Evolutionary conservation across 225 moss, liverwort and hornwort genomes (phyloP).

Genomic region (Bryum argenteum): DNA sequence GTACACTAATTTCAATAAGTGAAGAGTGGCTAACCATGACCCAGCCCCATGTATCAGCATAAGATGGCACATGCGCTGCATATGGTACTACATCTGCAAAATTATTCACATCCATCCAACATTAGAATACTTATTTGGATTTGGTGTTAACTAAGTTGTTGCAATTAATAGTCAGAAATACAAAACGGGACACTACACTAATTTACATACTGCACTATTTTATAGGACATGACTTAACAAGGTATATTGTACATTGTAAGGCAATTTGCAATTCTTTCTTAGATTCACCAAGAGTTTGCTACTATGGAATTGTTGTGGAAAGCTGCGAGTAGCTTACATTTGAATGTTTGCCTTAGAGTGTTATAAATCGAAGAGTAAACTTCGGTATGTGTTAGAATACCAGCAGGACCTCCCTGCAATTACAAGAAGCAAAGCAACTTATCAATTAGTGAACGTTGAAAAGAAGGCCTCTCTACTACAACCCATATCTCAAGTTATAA

Average conservation of each 20-base stretch:
- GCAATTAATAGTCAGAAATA: too few species aligned
- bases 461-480: not conserved
- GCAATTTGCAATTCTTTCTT: too few species aligned
- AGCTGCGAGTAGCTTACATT: slow-evolving; percentile 56
- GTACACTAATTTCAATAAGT: not conserved
- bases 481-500: too few species aligned
- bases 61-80: slow-evolving; percentile 91
- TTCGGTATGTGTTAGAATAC: slow-evolving; percentile 71
- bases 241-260: too few species aligned
- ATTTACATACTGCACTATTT: not conserved
- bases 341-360: slow-evolving; percentile 84
- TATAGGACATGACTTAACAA: too few species aligned
- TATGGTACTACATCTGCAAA: slow-evolving; percentile 83
- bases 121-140: too few species aligned
- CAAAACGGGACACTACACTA: not conserved
- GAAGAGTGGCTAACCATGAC: slow-evolving; percentile 59
- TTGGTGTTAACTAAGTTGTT: too few species aligned
- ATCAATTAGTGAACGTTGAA: not conserved
- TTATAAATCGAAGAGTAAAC: slow-evolving; percentile 91
- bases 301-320: too few species aligned
- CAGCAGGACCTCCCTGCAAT: slow-evolving; percentile 88
- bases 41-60: slow-evolving; percentile 98
- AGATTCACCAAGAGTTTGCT: too few species aligned
- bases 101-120: slow-evolving; percentile 2
- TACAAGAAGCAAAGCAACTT: not conserved